phyloP scores from a whole-genome alignment of 306 rosid species.

The Casuarina glauca region DNA sequence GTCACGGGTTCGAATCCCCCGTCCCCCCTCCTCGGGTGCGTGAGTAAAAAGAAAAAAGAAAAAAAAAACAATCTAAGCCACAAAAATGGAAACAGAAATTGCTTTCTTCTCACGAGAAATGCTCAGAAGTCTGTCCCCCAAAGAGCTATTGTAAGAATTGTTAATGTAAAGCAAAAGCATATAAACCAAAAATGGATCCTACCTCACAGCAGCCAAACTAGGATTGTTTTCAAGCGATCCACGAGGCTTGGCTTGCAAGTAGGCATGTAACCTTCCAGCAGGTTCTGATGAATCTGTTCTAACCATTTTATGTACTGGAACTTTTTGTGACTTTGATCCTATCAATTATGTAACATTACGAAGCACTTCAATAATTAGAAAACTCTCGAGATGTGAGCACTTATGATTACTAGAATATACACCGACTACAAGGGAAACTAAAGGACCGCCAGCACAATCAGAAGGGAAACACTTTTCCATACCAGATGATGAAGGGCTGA shows the following conservation, averaged over 20 bases:
- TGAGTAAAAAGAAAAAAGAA: no score
- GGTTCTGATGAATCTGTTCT: conserved; percentile 92
- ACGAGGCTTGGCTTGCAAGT: conserved; percentile 50
- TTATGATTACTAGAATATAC: conserved; percentile 2
- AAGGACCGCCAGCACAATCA: conserved; percentile 20
- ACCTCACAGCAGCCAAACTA: conserved; percentile 80
- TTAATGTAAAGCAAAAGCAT: conserved; percentile 14
- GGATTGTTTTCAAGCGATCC: conserved; percentile 45
- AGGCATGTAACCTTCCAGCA: conserved; percentile 86
- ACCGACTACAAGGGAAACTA: conserved; percentile 18
- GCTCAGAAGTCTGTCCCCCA: not conserved
- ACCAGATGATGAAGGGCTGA: conserved; percentile 51
- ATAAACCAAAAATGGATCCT: conserved; percentile 20
- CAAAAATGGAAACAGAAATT: no score
- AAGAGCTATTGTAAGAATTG: not conserved
- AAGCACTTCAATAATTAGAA: conserved; percentile 2
- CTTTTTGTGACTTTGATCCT: conserved; percentile 74
- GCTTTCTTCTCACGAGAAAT: not conserved
- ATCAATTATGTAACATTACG: conserved; percentile 15
- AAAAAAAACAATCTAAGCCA: no score
- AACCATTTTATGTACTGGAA: conserved; percentile 81
- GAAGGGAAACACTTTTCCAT: conserved; percentile 22
- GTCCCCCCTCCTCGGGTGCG: no score
- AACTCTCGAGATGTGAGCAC: not conserved
- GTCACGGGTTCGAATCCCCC: no score